Conservation (phyloP, 257 asterid genomes). For the Scutellaria baicalensis region DNA sequence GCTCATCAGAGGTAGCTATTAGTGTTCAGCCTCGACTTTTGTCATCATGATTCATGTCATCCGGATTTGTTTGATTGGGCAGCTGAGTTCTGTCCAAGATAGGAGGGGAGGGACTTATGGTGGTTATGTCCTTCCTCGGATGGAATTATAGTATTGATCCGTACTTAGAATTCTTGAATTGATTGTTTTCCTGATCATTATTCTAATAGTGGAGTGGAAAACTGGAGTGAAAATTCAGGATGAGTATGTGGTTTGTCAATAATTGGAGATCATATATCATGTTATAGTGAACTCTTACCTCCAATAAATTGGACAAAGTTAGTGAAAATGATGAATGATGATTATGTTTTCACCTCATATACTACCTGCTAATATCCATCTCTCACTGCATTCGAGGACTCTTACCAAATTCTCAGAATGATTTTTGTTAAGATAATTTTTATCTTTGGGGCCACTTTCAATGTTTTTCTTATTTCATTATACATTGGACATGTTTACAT, state of each 20-base stretch:
- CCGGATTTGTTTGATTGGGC: too few relatives aligned
- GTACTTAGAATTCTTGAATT: not conserved
- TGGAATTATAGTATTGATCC: not conserved
- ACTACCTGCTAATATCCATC: not conserved
- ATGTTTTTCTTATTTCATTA: too few relatives aligned
- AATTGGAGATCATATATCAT: not conserved
- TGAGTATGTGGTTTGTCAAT: constrained; percentile 1
- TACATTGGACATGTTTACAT: too few relatives aligned
- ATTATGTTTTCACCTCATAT: not conserved
- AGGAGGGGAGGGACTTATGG: constrained; percentile 10
- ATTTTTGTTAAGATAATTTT: too few relatives aligned
- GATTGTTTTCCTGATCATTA: constrained; percentile 1
- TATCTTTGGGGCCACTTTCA: too few relatives aligned
- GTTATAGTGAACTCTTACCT: not conserved
- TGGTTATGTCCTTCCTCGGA: not conserved
- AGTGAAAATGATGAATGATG: not conserved
- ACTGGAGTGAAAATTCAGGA: not conserved
- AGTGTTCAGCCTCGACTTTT: constrained; percentile 13
- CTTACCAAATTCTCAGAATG: too few relatives aligned
- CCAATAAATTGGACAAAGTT: not conserved
- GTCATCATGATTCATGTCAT: not conserved
- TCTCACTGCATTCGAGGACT: too few relatives aligned
- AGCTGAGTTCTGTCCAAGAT: not conserved
- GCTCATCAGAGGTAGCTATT: constrained; percentile 21
- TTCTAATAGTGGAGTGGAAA: not conserved